phyloP scores from a whole-genome alignment of 345 rosid genomes.

The Gossypium thurberi region DNA sequence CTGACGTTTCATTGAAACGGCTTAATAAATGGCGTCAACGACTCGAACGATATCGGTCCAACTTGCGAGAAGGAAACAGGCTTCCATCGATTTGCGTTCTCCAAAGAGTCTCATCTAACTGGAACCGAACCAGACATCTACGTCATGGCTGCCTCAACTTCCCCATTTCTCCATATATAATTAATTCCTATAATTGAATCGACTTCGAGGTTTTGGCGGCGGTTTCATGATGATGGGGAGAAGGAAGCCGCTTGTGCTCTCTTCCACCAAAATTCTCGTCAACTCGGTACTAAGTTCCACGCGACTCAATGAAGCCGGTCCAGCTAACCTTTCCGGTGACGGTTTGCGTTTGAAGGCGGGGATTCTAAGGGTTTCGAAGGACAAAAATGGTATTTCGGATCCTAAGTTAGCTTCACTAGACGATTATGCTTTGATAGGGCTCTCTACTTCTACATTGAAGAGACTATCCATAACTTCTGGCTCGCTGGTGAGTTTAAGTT shows the following conservation, averaged over 20 bases:
- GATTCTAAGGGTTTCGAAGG: conserved; percentile 47
- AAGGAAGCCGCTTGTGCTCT: conserved; percentile 73
- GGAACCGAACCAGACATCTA: background rate
- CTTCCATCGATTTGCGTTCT: conserved; percentile 26
- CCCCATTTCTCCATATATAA: background rate
- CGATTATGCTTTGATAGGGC: conserved; percentile 58
- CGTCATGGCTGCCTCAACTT: background rate
- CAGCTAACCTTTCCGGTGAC: conserved; percentile 7
- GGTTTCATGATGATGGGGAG: conserved; percentile 48
- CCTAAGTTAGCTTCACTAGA: conserved; percentile 43
- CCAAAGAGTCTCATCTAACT: background rate
- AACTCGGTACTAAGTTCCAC: conserved; percentile 47
- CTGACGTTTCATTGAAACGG: background rate
- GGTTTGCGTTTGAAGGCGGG: conserved; percentile 49
- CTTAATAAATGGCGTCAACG: background rate
- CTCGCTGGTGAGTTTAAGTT: conserved; percentile 49
- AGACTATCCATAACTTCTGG: conserved; percentile 58
- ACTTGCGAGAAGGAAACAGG: background rate
- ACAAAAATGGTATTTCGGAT: conserved; percentile 21
- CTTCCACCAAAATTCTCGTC: conserved; percentile 65
- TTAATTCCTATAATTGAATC: background rate
- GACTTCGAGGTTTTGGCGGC: background rate
- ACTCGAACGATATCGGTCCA: background rate
- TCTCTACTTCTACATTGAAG: conserved; percentile 64
- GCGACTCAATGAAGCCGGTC: conserved; percentile 14